Evolutionary conservation across 371 early-diverging fungal genomes (phyloP).

Genomic region (Sporodiniella umbellata): DNA sequence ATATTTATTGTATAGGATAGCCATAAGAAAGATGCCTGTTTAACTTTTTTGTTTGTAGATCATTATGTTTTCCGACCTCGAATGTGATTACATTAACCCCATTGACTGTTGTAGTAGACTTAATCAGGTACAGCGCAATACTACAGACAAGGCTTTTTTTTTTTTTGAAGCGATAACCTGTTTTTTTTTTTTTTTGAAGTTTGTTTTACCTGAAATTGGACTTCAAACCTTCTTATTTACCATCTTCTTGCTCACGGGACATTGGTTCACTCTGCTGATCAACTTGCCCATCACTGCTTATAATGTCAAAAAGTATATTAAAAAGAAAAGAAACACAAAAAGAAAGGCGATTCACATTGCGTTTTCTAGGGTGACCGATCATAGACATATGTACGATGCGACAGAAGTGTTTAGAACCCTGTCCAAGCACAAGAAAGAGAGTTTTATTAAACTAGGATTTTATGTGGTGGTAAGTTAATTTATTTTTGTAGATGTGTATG

Average conservation of each 20-base stretch:
- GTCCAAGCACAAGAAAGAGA: conserved; percentile 83
- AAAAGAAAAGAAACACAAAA: background rate
- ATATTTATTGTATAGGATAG: conserved; percentile 15
- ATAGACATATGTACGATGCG: conserved; percentile 87
- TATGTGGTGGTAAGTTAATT: conserved; percentile 62
- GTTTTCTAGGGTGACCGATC: conserved; percentile 57
- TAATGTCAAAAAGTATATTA: conserved; percentile 70
- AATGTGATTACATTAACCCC: conserved; percentile 96
- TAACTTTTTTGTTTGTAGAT: conserved; percentile 50
- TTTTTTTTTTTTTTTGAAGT: conserved; percentile 60
- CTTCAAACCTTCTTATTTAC: conserved; percentile 73
- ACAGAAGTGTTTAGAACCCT: conserved; percentile 93
- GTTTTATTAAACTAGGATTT: conserved; percentile 89
- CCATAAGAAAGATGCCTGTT: background rate
- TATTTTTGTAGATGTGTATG: background rate
- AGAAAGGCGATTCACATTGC: background rate
- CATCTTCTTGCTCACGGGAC: conserved; percentile 76
- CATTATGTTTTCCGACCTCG: conserved; percentile 87
- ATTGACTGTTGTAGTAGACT: conserved; percentile 92
- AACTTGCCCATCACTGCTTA: conserved; percentile 80
- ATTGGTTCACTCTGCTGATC: conserved; percentile 78
- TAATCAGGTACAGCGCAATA: conserved; percentile 80
- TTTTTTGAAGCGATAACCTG: no score
- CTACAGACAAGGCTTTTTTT: background rate
- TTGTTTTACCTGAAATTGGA: conserved; percentile 86